A percentile compares a stretch with the other conserved stretches of the same genome.
These are phyloP conservation scores for Lupinus albus DNA, from an alignment of 306 rosid genomes.

Conservation along the genomic window DNA sequence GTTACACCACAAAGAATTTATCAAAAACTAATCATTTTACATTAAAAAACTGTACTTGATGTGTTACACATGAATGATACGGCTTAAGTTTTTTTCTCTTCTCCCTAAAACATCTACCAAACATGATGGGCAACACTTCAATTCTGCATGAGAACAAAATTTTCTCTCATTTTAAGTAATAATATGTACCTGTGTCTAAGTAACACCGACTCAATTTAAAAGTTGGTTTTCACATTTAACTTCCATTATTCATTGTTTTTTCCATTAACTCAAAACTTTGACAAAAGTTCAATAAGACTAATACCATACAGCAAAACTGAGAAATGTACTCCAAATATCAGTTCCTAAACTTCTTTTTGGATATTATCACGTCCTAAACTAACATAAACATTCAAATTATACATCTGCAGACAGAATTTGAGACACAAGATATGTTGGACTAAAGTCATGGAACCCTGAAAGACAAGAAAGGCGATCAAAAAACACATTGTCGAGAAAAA, in stretches of 20 bases:
- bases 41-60: too few species aligned
- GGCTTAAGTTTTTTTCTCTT: too few species aligned
- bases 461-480: neutral
- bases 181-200: neutral
- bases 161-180: neutral
- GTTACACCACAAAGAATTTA: too few species aligned
- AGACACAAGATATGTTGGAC: constrained; percentile 10
- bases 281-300: neutral
- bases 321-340: neutral
- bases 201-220: neutral
- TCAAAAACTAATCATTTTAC: too few species aligned
- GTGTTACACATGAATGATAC: too few species aligned
- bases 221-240: neutral
- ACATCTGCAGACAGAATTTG: constrained; percentile 11
- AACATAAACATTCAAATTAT: neutral
- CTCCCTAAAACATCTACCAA: too few species aligned
- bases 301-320: neutral
- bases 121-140: neutral
- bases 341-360: neutral
- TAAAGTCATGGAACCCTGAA: constrained; percentile 4
- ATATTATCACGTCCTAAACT: neutral
- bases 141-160: neutral
- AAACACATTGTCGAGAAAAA: neutral
- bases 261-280: neutral
- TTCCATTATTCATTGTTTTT: neutral